phyloP scores from a whole-genome alignment of 108 stramenopile species.

The Heterococcus sp. region DNA sequence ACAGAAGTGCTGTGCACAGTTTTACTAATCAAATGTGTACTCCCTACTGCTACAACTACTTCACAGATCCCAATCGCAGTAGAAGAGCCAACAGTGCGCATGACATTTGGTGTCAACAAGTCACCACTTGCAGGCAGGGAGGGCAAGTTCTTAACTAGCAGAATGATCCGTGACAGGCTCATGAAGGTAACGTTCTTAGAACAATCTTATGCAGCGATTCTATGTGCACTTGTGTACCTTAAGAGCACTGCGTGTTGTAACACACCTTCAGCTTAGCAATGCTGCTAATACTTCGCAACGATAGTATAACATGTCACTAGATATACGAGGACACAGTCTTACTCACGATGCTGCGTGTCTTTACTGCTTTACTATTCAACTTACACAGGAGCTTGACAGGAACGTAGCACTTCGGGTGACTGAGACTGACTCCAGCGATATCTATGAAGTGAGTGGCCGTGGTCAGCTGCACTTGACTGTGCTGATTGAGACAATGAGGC shows the following conservation, averaged over 20 bases:
- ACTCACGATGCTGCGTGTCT: too few relatives aligned
- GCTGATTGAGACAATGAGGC: slow-evolving; percentile 96
- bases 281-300: too few relatives aligned
- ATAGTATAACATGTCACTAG: too few relatives aligned
- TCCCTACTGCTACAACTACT: not conserved
- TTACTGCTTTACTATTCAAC: too few relatives aligned
- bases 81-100: slow-evolving; percentile 97
- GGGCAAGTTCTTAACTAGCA: slow-evolving; percentile 89
- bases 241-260: too few relatives aligned
- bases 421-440: slow-evolving; percentile 88
- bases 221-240: too few relatives aligned
- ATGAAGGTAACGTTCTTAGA: slow-evolving; percentile 90
- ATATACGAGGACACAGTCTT: too few relatives aligned
- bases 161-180: slow-evolving; percentile 94
- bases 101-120: slow-evolving; percentile 98
- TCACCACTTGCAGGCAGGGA: slow-evolving; percentile 94
- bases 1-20: too few relatives aligned
- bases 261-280: too few relatives aligned
- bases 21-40: not conserved
- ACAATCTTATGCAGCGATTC: too few relatives aligned
- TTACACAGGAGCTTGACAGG: slow-evolving; percentile 31
- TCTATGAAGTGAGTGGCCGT: slow-evolving; percentile 91
- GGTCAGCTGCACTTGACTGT: slow-evolving; percentile 98
- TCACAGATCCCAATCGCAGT: slow-evolving; percentile 80
- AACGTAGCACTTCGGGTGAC: slow-evolving; percentile 90